Conservation (phyloP, 2,329 filamentous ascomycete genomes). For the Tricladium varicosporioides region DNA sequence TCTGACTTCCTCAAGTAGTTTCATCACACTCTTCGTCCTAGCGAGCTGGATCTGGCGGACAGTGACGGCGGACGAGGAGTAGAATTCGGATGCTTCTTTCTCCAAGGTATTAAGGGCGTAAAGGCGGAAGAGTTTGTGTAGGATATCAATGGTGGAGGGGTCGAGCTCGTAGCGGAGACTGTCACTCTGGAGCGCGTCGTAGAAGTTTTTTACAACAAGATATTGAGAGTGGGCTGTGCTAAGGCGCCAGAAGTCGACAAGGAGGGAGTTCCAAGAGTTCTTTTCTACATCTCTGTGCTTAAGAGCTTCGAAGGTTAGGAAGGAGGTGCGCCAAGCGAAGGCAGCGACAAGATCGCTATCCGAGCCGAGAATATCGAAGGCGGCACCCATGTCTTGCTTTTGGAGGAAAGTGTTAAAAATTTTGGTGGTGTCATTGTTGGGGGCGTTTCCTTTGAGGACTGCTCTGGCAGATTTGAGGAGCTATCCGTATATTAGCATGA, state of each 20-base stretch:
- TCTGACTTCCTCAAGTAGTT: conserved; percentile 67
- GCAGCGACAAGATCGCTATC: conserved; percentile 70
- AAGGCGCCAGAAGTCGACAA: conserved; percentile 76
- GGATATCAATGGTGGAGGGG: conserved; percentile 51
- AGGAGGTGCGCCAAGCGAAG: conserved; percentile 73
- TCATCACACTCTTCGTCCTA: conserved; percentile 65
- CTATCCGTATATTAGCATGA: conserved; percentile 29
- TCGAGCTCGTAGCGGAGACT: conserved; percentile 54
- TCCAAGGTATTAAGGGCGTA: conserved; percentile 66
- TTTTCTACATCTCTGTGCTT: conserved; percentile 74
- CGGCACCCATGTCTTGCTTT: conserved; percentile 67
- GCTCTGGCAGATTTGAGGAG: conserved; percentile 72
- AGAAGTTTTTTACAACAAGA: conserved; percentile 77
- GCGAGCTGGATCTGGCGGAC: conserved; percentile 71
- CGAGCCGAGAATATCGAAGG: conserved; percentile 70
- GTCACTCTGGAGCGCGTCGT: conserved; percentile 61
- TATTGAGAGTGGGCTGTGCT: conserved; percentile 75
- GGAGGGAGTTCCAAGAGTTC: conserved; percentile 72
- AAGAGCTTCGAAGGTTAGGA: conserved; percentile 72
- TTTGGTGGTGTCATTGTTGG: conserved; percentile 65
- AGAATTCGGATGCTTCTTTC: conserved; percentile 69
- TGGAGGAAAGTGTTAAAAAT: conserved; percentile 65
- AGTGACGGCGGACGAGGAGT: conserved; percentile 65
- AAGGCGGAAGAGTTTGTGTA: conserved; percentile 67
- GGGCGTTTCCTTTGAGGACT: conserved; percentile 62